Evolutionary conservation across 257 asterid species (phyloP).

Genomic region (Fraxinus americana): DNA sequence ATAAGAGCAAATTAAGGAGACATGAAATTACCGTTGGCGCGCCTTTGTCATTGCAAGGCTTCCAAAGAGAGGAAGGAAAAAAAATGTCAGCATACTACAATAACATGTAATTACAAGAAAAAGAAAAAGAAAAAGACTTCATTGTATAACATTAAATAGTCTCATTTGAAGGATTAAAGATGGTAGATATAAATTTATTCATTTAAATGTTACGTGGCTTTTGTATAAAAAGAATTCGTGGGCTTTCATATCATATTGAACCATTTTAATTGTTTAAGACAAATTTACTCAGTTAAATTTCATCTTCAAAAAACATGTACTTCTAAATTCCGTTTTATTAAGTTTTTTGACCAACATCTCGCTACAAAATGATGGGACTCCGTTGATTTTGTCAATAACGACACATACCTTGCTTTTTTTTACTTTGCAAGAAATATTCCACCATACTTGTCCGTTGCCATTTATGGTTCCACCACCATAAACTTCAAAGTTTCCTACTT

Average conservation of each 20-base stretch:
- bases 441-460: conserved; percentile 88
- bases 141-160: too few relatives aligned
- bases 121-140: background rate
- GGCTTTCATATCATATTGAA: too few relatives aligned
- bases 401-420: conserved; percentile 50
- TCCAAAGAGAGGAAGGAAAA: conserved; percentile 1
- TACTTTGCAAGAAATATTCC: conserved; percentile 79
- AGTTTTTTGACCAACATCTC: background rate
- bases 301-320: background rate
- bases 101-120: background rate
- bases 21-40: conserved; percentile 55
- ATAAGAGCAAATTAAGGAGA: background rate
- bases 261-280: too few relatives aligned
- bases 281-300: background rate
- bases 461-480: conserved; percentile 77
- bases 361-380: background rate
- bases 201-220: too few relatives aligned
- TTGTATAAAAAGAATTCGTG: too few relatives aligned
- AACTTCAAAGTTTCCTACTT: conserved; percentile 47
- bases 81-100: background rate
- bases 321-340: too few relatives aligned
- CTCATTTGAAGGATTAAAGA: too few relatives aligned
- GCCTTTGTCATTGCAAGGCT: conserved; percentile 58
- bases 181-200: too few relatives aligned
- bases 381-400: background rate